These are phyloP conservation scores for Zymoseptoria brevis DNA, from an alignment of 2,329 filamentous ascomycete genomes.

Conservation along the genomic window DNA sequence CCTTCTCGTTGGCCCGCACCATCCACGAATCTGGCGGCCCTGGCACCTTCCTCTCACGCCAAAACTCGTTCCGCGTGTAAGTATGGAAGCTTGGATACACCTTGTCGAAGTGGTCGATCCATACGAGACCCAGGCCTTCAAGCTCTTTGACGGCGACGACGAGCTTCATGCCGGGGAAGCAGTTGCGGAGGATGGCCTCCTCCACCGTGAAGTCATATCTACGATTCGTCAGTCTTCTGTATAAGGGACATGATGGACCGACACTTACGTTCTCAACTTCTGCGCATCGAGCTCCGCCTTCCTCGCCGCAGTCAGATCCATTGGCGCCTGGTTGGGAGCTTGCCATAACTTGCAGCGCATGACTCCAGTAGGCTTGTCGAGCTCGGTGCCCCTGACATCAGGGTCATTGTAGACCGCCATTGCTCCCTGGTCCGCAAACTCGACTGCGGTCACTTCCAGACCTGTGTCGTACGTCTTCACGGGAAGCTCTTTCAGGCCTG, in stretches of 20 bases:
- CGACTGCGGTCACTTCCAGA: constrained; percentile 53
- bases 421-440: constrained; percentile 37
- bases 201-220: constrained; percentile 59
- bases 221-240: not conserved
- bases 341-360: constrained; percentile 46
- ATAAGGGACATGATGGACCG: not conserved
- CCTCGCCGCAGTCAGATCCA: constrained; percentile 15
- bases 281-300: constrained; percentile 8
- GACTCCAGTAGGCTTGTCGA: constrained; percentile 45
- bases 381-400: constrained; percentile 32
- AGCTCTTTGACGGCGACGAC: constrained; percentile 28
- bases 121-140: constrained; percentile 24
- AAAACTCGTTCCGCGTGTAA: constrained; percentile 39
- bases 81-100: constrained; percentile 38
- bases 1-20: constrained; percentile 13
- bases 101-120: constrained; percentile 33
- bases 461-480: constrained; percentile 42
- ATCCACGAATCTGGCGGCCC: constrained; percentile 24
- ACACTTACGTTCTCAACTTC: constrained; percentile 5
- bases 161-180: constrained; percentile 52
- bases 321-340: constrained; percentile 30
- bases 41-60: constrained; percentile 19
- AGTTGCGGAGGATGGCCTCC: constrained; percentile 47
- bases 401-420: constrained; percentile 42
- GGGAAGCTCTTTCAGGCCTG: constrained; percentile 23